phyloP scores from a whole-genome alignment of 2,329 filamentous ascomycete species.

The Arthrobotrys entomopaga region DNA sequence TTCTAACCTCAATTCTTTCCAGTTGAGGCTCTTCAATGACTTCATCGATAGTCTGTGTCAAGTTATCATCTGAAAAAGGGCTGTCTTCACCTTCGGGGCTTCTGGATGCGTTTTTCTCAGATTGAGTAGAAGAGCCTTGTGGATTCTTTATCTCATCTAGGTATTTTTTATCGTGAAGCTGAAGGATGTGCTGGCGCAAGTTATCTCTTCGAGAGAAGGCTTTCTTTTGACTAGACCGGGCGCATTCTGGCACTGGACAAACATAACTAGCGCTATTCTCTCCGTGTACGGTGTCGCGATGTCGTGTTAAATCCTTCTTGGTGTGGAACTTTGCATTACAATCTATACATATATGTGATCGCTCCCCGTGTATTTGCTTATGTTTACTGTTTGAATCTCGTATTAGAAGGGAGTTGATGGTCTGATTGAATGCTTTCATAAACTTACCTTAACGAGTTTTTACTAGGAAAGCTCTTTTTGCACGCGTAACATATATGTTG shows the following conservation, averaged over 20 bases:
- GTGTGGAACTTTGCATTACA: slow-evolving; percentile 53
- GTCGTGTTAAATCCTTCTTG: slow-evolving; percentile 47
- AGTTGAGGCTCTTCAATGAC: slow-evolving; percentile 32
- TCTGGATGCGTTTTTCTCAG: slow-evolving; percentile 33
- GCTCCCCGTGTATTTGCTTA: slow-evolving; percentile 50
- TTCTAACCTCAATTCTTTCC: slow-evolving; percentile 40
- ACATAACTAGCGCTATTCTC: slow-evolving; percentile 40
- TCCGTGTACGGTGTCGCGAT: slow-evolving; percentile 49
- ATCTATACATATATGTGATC: slow-evolving; percentile 41
- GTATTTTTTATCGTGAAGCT: slow-evolving; percentile 44
- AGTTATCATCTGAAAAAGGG: slow-evolving; percentile 32
- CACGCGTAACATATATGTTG: slow-evolving; percentile 46
- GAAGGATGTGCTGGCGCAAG: slow-evolving; percentile 45
- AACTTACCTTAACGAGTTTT: slow-evolving; percentile 36
- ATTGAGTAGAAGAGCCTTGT: slow-evolving; percentile 18
- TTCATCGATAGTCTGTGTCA: slow-evolving; percentile 36
- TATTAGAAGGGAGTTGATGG: too few species aligned
- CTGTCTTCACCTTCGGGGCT: slow-evolving; percentile 43
- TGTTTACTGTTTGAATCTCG: slow-evolving; percentile 28
- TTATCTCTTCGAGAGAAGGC: slow-evolving; percentile 49
- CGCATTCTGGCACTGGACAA: slow-evolving; percentile 41
- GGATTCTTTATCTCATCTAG: slow-evolving; percentile 43
- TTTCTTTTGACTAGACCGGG: slow-evolving; percentile 36
- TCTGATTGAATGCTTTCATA: not conserved
- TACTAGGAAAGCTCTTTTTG: slow-evolving; percentile 47